A percentile compares a stretch with the other conserved stretches of the same genome.
phyloP scores from a whole-genome alignment of 495 filamentous ascomycete species.

The Penicillium manginii region DNA sequence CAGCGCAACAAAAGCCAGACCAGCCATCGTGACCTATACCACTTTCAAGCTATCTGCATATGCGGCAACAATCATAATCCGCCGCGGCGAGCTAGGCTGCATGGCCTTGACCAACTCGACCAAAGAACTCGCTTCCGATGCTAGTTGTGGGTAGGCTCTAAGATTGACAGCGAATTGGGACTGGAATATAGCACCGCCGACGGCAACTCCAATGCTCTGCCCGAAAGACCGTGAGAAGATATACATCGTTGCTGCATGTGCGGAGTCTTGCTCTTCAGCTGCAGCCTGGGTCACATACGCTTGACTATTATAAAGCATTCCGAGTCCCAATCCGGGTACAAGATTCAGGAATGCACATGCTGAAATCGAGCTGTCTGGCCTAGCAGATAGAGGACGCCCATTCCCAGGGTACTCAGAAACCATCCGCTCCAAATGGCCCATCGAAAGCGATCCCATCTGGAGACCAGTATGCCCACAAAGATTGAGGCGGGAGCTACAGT shows the following conservation, averaged over 20 bases:
- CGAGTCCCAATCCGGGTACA: constrained; percentile 55
- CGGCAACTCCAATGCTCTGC: constrained; percentile 62
- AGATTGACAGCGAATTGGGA: constrained; percentile 47
- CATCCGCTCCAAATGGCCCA: constrained; percentile 61
- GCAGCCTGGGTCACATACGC: constrained; percentile 59
- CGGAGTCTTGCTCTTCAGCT: constrained; percentile 47
- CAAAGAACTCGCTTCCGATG: constrained; percentile 43
- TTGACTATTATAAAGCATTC: constrained; percentile 54
- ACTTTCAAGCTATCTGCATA: constrained; percentile 50
- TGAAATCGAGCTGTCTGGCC: constrained; percentile 41
- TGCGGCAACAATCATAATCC: constrained; percentile 42
- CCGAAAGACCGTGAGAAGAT: constrained; percentile 61
- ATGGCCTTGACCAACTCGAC: constrained; percentile 54
- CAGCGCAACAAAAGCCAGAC: constrained; percentile 7
- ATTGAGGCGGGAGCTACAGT: constrained; percentile 3
- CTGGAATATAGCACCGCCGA: constrained; percentile 61
- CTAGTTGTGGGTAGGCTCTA: constrained; percentile 33
- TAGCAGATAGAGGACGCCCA: constrained; percentile 51
- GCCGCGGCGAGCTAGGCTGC: constrained; percentile 30
- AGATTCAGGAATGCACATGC: constrained; percentile 58
- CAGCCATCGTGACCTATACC: constrained; percentile 42
- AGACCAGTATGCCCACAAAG: constrained; percentile 47
- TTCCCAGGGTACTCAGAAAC: constrained; percentile 47
- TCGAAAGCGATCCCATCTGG: constrained; percentile 51
- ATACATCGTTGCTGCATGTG: constrained; percentile 60